Percentiles rank a stretch among this genome's conserved stretches.
These are phyloP conservation scores for Sarocladium oryzae DNA, from an alignment of 2,329 filamentous ascomycete species.

Conservation along the genomic window DNA sequence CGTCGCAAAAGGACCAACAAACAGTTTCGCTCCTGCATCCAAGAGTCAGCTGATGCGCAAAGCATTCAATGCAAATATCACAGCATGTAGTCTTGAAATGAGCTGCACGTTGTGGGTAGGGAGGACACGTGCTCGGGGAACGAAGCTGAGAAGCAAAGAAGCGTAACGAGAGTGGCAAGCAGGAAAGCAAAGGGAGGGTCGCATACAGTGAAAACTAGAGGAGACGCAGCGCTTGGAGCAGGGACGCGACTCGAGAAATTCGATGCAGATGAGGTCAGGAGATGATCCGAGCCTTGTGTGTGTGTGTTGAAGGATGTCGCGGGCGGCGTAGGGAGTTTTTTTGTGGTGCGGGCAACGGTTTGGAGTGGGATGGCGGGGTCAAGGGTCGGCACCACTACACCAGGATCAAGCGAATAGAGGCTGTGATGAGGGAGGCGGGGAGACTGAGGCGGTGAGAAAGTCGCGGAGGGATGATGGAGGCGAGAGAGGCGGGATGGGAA, in stretches of 20 bases:
- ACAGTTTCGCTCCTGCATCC: too few relatives aligned
- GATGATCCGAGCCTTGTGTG: neutral
- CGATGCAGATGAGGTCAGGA: conserved; percentile 13
- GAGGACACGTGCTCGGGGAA: conserved; percentile 10
- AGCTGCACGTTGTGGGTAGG: neutral
- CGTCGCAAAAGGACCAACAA: neutral
- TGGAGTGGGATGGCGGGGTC: conserved; percentile 19
- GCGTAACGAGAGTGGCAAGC: conserved; percentile 14
- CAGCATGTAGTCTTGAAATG: neutral
- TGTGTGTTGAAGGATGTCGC: neutral
- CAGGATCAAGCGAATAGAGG: conserved; percentile 11
- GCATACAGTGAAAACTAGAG: conserved; percentile 1
- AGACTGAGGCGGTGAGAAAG: conserved; percentile 14
- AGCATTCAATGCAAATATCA: neutral
- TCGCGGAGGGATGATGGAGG: conserved; percentile 15
- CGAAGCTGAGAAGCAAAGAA: conserved; percentile 13
- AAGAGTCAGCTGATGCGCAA: neutral
- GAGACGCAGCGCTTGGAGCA: neutral
- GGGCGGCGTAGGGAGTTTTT: neutral
- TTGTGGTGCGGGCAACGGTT: conserved; percentile 8
- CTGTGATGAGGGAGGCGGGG: conserved; percentile 14
- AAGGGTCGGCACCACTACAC: conserved; percentile 10
- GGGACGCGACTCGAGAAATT: neutral
- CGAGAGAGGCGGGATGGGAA: conserved; percentile 13
- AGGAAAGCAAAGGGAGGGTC: conserved; percentile 15